Evolutionary conservation across 2,329 filamentous ascomycete species (phyloP).

Genomic region (Harringtonia aguacate): DNA sequence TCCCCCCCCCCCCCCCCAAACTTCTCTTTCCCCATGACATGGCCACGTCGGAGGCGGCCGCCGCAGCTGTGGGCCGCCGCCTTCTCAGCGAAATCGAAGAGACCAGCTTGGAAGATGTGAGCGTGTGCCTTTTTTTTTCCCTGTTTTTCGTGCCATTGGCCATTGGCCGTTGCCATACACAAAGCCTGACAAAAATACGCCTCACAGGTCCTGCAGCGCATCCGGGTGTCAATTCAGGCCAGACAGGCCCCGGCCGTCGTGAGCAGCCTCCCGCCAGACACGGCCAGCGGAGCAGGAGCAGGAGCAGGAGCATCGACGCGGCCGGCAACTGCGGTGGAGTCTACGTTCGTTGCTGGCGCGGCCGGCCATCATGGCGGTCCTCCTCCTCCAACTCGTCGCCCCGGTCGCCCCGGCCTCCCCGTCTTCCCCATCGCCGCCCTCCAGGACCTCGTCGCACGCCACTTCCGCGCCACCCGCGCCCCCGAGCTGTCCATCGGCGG

Average conservation of each 20-base stretch:
- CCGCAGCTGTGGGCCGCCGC: conserved; percentile 33
- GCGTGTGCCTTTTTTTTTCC: conserved; percentile 2
- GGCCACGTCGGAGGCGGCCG: conserved; percentile 11
- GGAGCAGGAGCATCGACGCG: conserved; percentile 2
- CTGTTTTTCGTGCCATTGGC: no score
- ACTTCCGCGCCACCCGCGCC: conserved; percentile 37
- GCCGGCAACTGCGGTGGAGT: no score
- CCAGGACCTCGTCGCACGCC: conserved; percentile 32
- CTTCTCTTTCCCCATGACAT: no score
- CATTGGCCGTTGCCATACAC: not conserved
- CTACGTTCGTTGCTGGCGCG: no score
- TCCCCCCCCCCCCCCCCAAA: not conserved
- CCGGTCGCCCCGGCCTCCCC: conserved; percentile 3
- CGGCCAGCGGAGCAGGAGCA: conserved; percentile 1
- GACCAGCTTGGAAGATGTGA: conserved; percentile 48
- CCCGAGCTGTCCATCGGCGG: conserved; percentile 39
- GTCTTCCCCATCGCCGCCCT: conserved; percentile 31
- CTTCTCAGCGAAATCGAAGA: conserved; percentile 46
- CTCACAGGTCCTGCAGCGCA: conserved; percentile 5
- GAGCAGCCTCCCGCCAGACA: no score
- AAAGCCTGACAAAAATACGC: conserved; percentile 4
- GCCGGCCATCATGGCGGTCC: conserved; percentile 5
- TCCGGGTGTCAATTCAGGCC: conserved; percentile 4
- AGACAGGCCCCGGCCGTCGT: no score
- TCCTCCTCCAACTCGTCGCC: not conserved